Conservation (phyloP, 2,329 filamentous ascomycete species). For the Aspergillus fischeri region DNA sequence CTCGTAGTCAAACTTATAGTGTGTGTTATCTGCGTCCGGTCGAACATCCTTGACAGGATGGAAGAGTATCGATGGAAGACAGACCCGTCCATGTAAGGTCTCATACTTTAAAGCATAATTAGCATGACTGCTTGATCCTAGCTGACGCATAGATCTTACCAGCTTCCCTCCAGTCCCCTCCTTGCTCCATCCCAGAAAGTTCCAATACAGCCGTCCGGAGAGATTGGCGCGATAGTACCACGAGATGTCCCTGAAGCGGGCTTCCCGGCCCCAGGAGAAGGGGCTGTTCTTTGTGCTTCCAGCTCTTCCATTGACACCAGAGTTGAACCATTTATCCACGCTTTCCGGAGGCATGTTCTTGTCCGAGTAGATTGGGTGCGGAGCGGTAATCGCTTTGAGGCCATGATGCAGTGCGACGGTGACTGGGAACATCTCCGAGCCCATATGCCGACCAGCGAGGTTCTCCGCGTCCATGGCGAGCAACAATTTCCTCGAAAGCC, state of each 20-base stretch:
- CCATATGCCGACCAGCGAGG: conserved; percentile 67
- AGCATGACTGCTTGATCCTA: background rate
- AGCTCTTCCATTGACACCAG: conserved; percentile 26
- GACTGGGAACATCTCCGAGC: conserved; percentile 75
- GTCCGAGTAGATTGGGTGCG: conserved; percentile 76
- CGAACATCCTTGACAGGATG: conserved; percentile 26
- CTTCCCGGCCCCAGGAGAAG: conserved; percentile 31
- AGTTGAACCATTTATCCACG: conserved; percentile 30
- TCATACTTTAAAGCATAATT: conserved; percentile 6
- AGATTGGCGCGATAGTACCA: conserved; percentile 32
- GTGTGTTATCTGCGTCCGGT: conserved; percentile 5
- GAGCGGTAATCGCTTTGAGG: conserved; percentile 72
- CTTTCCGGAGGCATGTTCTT: conserved; percentile 55
- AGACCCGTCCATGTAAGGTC: conserved; percentile 16
- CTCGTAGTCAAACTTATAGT: conserved; percentile 1
- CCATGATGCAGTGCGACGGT: conserved; percentile 72
- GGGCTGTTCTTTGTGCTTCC: conserved; percentile 30
- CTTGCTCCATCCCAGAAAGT: conserved; percentile 30
- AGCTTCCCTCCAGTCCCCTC: conserved; percentile 14
- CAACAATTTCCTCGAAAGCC: conserved; percentile 66
- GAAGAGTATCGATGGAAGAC: conserved; percentile 27
- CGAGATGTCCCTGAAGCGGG: conserved; percentile 30
- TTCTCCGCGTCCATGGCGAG: conserved; percentile 77
- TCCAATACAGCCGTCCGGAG: conserved; percentile 30
- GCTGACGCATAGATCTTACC: conserved; percentile 3